Conservation (phyloP, 202 grass and related monocot species). For the Sporobolus alterniflorus region DNA sequence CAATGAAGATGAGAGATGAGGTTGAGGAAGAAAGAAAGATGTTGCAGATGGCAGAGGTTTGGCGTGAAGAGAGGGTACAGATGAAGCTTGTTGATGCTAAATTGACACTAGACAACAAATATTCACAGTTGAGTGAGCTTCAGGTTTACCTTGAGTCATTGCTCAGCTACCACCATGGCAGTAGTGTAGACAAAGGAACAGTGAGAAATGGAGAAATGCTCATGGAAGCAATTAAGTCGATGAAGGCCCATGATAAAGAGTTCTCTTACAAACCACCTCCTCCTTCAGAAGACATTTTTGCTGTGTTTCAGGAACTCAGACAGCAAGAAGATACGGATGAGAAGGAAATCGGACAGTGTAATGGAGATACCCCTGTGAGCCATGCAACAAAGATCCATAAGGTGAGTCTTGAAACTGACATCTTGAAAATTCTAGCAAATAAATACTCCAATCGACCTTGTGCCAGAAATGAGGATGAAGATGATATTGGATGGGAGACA, state of each 20-base stretch:
- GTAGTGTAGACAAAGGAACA: slow-evolving; percentile 39
- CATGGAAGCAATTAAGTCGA: slow-evolving; percentile 58
- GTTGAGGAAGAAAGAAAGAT: slow-evolving; percentile 93
- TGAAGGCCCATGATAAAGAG: slow-evolving; percentile 64
- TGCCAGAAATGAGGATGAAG: slow-evolving; percentile 66
- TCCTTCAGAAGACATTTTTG: slow-evolving; percentile 85
- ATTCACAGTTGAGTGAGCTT: slow-evolving; percentile 67
- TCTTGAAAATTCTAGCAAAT: slow-evolving; percentile 56
- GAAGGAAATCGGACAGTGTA: slow-evolving; percentile 72
- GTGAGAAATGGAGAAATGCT: slow-evolving; percentile 67
- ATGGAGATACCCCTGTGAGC: slow-evolving; percentile 28
- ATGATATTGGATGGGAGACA: slow-evolving; percentile 89
- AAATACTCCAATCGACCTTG: slow-evolving; percentile 45
- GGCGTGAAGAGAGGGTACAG: slow-evolving; percentile 97
- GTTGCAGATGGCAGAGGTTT: slow-evolving; percentile 98
- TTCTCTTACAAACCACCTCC: slow-evolving; percentile 83
- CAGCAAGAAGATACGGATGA: slow-evolving; percentile 63
- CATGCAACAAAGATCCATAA: slow-evolving; percentile 48
- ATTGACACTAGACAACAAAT: slow-evolving; percentile 80
- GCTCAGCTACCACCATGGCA: slow-evolving; percentile 39
- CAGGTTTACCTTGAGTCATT: slow-evolving; percentile 66
- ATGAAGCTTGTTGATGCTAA: slow-evolving; percentile 97
- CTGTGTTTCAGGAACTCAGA: slow-evolving; percentile 86
- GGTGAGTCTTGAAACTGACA: slow-evolving; percentile 74
- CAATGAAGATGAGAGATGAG: slow-evolving; percentile 79